Percentiles rank a stretch among this genome's conserved stretches.
Conservation (phyloP, 108 stramenopile species). For the Fragilaria crotonensis region DNA sequence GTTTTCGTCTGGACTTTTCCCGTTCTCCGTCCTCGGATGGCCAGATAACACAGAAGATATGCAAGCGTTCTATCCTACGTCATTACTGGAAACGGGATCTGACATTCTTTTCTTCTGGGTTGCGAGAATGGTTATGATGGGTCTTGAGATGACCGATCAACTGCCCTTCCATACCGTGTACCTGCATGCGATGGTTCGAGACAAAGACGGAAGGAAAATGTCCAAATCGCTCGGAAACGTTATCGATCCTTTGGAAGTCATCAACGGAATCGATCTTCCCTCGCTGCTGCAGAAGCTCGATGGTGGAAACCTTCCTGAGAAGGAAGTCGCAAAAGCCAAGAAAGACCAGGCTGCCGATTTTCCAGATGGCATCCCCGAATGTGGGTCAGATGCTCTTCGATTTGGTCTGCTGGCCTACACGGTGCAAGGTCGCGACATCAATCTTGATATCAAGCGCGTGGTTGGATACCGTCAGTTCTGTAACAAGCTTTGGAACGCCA, state of each 20-base stretch:
- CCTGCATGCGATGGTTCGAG: constrained; percentile 99
- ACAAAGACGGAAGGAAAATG: constrained; percentile 99
- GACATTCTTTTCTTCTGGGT: constrained; percentile 99
- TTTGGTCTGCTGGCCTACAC: constrained; percentile 98
- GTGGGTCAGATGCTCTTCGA: constrained; percentile 97
- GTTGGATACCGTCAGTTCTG: constrained; percentile 98
- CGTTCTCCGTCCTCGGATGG: constrained; percentile 99
- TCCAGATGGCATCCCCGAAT: constrained; percentile 98
- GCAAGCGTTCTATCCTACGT: constrained; percentile 97
- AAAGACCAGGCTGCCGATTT: constrained; percentile 90
- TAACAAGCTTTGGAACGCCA: constrained; percentile 99
- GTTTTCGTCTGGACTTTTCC: constrained; percentile 98
- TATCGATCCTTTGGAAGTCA: constrained; percentile 97
- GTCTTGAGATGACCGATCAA: constrained; percentile 91
- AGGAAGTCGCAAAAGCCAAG: constrained; percentile 93
- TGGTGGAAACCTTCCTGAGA: constrained; percentile 88
- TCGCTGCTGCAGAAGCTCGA: constrained; percentile 82
- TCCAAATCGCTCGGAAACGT: constrained; percentile 98
- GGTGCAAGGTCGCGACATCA: constrained; percentile 96
- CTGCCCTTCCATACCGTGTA: constrained; percentile 97
- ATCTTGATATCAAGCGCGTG: constrained; percentile 97
- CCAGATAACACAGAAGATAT: constrained; percentile 90
- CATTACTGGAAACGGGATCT: constrained; percentile 96
- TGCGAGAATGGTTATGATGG: constrained; percentile 99
- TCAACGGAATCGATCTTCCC: constrained; percentile 87